Conservation (phyloP, 331 rosid genomes). For the Arachis monticola region DNA sequence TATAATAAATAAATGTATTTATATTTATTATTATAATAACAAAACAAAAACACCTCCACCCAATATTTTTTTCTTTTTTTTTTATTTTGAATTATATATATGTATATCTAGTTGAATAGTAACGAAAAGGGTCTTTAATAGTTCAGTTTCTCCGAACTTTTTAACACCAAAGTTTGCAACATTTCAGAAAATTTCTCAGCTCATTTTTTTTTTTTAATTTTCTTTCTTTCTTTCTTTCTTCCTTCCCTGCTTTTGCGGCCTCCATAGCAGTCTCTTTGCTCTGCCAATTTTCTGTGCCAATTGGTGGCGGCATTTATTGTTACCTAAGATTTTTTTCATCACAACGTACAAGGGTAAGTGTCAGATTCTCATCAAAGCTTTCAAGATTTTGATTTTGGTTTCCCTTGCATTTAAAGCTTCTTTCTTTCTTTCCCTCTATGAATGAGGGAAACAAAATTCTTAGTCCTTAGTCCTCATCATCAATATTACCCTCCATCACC, state of each 20-base stretch:
- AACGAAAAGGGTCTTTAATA: slow-evolving; percentile 52
- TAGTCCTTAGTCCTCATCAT: slow-evolving; percentile 27
- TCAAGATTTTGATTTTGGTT: not conserved
- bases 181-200: slow-evolving; percentile 14
- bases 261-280: slow-evolving; percentile 53
- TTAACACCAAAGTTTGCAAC: slow-evolving; percentile 24
- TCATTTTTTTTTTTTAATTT: too few relatives aligned
- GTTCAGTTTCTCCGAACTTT: slow-evolving; percentile 32
- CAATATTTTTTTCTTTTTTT: not conserved
- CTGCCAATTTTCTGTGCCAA: slow-evolving; percentile 45
- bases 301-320: slow-evolving; percentile 72
- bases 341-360: not conserved
- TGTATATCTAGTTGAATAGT: slow-evolving; percentile 43
- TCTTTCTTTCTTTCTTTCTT: not conserved
- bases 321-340: slow-evolving; percentile 10
- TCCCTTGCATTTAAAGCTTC: slow-evolving; percentile 55
- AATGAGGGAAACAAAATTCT: slow-evolving; percentile 21
- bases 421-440: slow-evolving; percentile 5
- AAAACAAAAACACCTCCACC: slow-evolving; percentile 35
- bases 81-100: slow-evolving; percentile 2
- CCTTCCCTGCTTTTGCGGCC: slow-evolving; percentile 29
- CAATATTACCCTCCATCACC: not conserved
- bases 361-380: slow-evolving; percentile 33
- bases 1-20: not conserved
- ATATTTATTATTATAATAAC: slow-evolving; percentile 10